These are phyloP conservation scores for Ophiostoma perfectum DNA, from an alignment of 2,329 filamentous ascomycete genomes.

Conservation along the genomic window DNA sequence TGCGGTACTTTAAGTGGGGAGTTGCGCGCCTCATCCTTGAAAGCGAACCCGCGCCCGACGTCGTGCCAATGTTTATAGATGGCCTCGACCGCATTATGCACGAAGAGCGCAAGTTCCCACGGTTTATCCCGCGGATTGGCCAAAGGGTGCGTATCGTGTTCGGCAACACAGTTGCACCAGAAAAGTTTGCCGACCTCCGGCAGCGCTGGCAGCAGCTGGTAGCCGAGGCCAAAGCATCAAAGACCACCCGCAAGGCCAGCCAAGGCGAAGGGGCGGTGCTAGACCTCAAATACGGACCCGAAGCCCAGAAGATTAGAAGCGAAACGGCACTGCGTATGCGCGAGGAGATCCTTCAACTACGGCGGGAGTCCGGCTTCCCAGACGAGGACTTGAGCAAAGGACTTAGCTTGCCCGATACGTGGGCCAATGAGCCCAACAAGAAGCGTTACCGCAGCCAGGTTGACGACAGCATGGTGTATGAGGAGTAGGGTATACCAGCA, in stretches of 20 bases:
- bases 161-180: slow-evolving; percentile 69
- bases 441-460: slow-evolving; percentile 50
- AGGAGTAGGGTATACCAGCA: background rate
- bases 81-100: slow-evolving; percentile 85
- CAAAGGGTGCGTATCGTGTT: slow-evolving; percentile 69
- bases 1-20: slow-evolving; percentile 99
- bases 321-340: slow-evolving; percentile 76
- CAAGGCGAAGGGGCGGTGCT: slow-evolving; percentile 11
- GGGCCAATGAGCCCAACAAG: slow-evolving; percentile 51
- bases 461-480: slow-evolving; percentile 46
- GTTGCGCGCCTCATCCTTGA: slow-evolving; percentile 87
- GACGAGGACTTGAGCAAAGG: slow-evolving; percentile 68
- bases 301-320: slow-evolving; percentile 69
- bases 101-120: slow-evolving; percentile 71
- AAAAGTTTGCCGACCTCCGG: slow-evolving; percentile 73
- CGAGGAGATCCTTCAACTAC: slow-evolving; percentile 72
- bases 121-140: slow-evolving; percentile 70
- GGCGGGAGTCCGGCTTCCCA: slow-evolving; percentile 64
- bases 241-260: background rate
- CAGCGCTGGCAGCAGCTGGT: slow-evolving; percentile 66
- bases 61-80: slow-evolving; percentile 92
- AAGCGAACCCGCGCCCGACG: slow-evolving; percentile 72
- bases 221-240: slow-evolving; percentile 36
- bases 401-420: slow-evolving; percentile 72
- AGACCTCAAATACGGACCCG: slow-evolving; percentile 61